Conservation (phyloP, 768 basidiomycete genomes). For the Tricholoma terreum region DNA sequence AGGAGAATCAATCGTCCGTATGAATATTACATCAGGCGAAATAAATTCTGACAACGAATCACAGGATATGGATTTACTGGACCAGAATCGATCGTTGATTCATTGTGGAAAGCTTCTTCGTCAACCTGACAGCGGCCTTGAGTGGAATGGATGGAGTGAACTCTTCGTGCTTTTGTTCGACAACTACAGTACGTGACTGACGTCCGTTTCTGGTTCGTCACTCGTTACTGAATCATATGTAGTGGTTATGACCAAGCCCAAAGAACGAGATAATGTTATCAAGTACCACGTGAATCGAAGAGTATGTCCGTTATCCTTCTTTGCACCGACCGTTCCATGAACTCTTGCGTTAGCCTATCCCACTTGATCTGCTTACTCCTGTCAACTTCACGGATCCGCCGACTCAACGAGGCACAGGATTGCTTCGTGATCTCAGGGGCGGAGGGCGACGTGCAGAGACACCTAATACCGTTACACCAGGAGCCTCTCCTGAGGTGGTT, state of each 20-base stretch:
- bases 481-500: constrained; percentile 35
- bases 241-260: constrained; percentile 90
- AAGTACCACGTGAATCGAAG: constrained; percentile 81
- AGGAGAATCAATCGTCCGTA: constrained; percentile 62
- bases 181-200: constrained; percentile 73
- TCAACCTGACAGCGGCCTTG: constrained; percentile 85
- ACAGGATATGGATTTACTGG: constrained; percentile 85
- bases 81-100: constrained; percentile 79
- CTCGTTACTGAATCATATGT: constrained; percentile 13
- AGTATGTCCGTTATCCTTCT: constrained; percentile 39
- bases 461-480: constrained; percentile 13
- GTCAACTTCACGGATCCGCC: constrained; percentile 81
- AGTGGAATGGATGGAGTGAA: constrained; percentile 89
- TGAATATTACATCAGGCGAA: neutral
- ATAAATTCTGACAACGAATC: neutral
- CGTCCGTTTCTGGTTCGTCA: neutral
- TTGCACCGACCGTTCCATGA: constrained; percentile 5
- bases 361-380: constrained; percentile 84
- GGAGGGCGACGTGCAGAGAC: constrained; percentile 30
- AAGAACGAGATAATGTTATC: constrained; percentile 69
- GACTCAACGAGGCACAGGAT: constrained; percentile 68
- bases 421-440: constrained; percentile 62
- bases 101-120: constrained; percentile 80
- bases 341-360: constrained; percentile 66
- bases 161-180: constrained; percentile 90